These are phyloP conservation scores for Calophaca sinica DNA, from an alignment of 306 rosid species.

Conservation along the genomic window DNA sequence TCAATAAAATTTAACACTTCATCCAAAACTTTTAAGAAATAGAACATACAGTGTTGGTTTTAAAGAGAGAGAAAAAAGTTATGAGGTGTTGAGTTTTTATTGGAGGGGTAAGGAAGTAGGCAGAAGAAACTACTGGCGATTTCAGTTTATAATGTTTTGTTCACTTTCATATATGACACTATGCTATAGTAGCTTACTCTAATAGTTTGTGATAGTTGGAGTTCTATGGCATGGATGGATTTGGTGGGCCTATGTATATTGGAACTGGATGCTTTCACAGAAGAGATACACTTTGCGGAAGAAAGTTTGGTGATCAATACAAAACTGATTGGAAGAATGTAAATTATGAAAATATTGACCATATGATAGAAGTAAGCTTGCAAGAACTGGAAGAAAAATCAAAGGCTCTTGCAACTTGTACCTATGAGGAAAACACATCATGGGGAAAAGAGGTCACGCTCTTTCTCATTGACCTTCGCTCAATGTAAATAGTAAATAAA, in stretches of 20 bases:
- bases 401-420: constrained; percentile 64
- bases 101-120: too few relatives aligned
- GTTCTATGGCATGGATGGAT: constrained; percentile 62
- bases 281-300: constrained; percentile 68
- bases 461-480: neutral
- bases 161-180: too few relatives aligned
- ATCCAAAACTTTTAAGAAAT: too few relatives aligned
- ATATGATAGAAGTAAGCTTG: constrained; percentile 28
- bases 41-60: too few relatives aligned
- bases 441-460: constrained; percentile 73
- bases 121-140: too few relatives aligned
- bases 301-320: constrained; percentile 45
- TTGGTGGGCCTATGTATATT: constrained; percentile 65
- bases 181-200: too few relatives aligned
- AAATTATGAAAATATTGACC: constrained; percentile 20
- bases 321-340: constrained; percentile 42
- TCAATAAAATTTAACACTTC: too few relatives aligned
- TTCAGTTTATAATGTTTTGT: too few relatives aligned
- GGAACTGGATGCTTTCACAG: constrained; percentile 78
- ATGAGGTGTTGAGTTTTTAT: too few relatives aligned
- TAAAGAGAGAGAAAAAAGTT: too few relatives aligned
- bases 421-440: constrained; percentile 63
- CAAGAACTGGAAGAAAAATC: constrained; percentile 53
- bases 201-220: constrained; percentile 30
- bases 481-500: too few relatives aligned